Base-by-base conservation (phyloP, 441 rosid genomes). In the Gossypium schwendimanii region DNA sequence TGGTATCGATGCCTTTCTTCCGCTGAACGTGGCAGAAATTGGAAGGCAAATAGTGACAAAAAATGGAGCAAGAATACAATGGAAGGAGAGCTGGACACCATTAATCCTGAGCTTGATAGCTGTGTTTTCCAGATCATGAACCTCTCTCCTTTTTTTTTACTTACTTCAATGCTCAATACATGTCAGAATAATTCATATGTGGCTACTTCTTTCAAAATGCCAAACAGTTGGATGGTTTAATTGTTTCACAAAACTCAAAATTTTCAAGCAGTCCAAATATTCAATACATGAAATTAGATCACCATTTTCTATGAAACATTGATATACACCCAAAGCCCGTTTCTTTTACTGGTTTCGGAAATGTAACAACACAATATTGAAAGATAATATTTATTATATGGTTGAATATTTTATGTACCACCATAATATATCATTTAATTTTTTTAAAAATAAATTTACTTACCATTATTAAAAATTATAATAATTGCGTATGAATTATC, bases 31-130 rank as follows among this genome's bases (percentile, higher is more conserved):
- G 87, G 81, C 87, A 65, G 76, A 66, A 57, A 59, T 76, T 76
- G 73, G 79, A 78, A 80, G 73, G 75, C 80, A 75, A 83, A 81
- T 73, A 75, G 69, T 80, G 88, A 80, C 84, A 81, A 81, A 74
- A 50, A 57, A 57, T 57, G 62, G 73, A 63, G 36, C 52, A 41
- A 74, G 77, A 82, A 77, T 68, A 79, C 83, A 77, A 49, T 45
- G 3, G 39, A 45, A 58, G 21, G 66, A 79, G 79, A 85, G 84
- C 85, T 85, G 88, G 85, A 85, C 73, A 66, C 78, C 88, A 81
- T 74, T 79, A 69, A 58, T 59, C 70, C 61, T 14, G 8, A n/a
- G 63, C 41, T 33, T 6, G 31, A 44, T 10, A 23, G 17, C 45
- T 41, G 24, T 41, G 52, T 11, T 45, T 63, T 63, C 53, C 23